A percentile compares a stretch with the other conserved stretches of the same genome.
Evolutionary conservation across 148 eudicot species (phyloP).

Genomic region (Fagopyrum homotropicum): DNA sequence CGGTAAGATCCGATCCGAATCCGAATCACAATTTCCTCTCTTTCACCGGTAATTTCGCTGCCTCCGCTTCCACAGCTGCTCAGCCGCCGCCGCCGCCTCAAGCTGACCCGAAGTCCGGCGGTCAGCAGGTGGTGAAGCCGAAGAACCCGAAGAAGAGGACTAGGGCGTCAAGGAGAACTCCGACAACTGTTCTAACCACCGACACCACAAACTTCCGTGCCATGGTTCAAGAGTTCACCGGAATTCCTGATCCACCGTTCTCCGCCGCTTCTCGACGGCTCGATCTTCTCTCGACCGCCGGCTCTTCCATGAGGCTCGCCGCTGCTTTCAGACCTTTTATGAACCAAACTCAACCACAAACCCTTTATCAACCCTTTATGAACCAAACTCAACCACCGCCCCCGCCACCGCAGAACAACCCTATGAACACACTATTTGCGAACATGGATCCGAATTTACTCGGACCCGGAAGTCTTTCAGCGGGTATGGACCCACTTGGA

Average conservation of each 20-base stretch:
- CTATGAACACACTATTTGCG: not conserved
- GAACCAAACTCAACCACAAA: not conserved
- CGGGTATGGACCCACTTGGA: not conserved
- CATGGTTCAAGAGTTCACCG: constrained; percentile 94
- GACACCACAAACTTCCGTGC: constrained; percentile 86
- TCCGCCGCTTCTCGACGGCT: constrained; percentile 18
- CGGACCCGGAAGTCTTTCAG: not conserved
- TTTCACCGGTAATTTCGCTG: not conserved
- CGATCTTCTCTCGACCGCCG: constrained; percentile 6
- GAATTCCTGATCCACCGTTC: constrained; percentile 63
- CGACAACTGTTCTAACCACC: constrained; percentile 80
- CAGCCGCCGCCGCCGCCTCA: not conserved
- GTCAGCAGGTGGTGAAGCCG: not conserved
- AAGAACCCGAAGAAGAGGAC: constrained; percentile 73
- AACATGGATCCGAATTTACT: not conserved
- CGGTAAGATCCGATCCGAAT: constrained; percentile 1
- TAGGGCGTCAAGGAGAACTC: constrained; percentile 75
- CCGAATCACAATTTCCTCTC: constrained; percentile 1
- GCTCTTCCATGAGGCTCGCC: constrained; percentile 2
- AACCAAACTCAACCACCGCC: not conserved
- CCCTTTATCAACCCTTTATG: not conserved
- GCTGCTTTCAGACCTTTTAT: not conserved
- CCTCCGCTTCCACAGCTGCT: not conserved
- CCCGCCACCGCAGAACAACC: not conserved
- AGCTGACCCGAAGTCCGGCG: not conserved